These are phyloP conservation scores for Thecaphora frezii DNA, from an alignment of 1,284 basidiomycete species.

Conservation along the genomic window DNA sequence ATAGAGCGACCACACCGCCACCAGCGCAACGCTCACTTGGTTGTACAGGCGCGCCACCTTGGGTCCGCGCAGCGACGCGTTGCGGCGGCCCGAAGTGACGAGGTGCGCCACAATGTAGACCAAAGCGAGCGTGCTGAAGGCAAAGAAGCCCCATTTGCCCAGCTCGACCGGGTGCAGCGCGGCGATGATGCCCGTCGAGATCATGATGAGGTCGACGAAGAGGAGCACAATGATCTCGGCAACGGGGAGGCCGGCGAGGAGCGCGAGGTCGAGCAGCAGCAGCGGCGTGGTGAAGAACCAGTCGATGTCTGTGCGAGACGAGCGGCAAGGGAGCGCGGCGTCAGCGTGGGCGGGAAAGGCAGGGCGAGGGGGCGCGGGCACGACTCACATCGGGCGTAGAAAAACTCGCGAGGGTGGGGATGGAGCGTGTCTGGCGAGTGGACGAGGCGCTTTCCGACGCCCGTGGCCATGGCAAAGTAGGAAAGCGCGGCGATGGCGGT, in stretches of 20 bases:
- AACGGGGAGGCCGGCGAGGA: slow-evolving; percentile 44
- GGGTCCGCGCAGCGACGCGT: slow-evolving; percentile 42
- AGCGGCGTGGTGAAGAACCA: slow-evolving; percentile 46
- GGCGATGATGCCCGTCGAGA: slow-evolving; percentile 42
- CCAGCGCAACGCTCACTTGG: slow-evolving; percentile 42
- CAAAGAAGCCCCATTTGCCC: slow-evolving; percentile 48
- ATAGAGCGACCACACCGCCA: slow-evolving; percentile 46
- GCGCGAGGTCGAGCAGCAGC: slow-evolving; percentile 44
- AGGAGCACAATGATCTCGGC: slow-evolving; percentile 45
- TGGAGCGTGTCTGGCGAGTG: slow-evolving; percentile 18
- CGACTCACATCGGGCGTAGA: slow-evolving; percentile 42
- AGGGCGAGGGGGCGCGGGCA: background rate
- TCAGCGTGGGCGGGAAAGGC: no score
- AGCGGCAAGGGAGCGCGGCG: background rate
- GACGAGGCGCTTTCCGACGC: slow-evolving; percentile 34
- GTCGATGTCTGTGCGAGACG: slow-evolving; percentile 36
- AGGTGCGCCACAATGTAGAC: slow-evolving; percentile 36
- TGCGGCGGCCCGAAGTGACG: slow-evolving; percentile 37
- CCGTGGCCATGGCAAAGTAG: slow-evolving; percentile 51
- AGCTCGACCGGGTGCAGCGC: slow-evolving; percentile 44
- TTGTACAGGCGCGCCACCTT: slow-evolving; percentile 50
- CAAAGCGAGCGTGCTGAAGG: slow-evolving; percentile 38
- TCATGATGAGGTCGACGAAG: slow-evolving; percentile 44
- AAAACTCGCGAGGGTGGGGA: slow-evolving; percentile 30
- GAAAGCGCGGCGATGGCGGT: slow-evolving; percentile 38